Evolutionary conservation across 768 basidiomycete species (phyloP).

Genomic region (Dacryopinax spathularia): DNA sequence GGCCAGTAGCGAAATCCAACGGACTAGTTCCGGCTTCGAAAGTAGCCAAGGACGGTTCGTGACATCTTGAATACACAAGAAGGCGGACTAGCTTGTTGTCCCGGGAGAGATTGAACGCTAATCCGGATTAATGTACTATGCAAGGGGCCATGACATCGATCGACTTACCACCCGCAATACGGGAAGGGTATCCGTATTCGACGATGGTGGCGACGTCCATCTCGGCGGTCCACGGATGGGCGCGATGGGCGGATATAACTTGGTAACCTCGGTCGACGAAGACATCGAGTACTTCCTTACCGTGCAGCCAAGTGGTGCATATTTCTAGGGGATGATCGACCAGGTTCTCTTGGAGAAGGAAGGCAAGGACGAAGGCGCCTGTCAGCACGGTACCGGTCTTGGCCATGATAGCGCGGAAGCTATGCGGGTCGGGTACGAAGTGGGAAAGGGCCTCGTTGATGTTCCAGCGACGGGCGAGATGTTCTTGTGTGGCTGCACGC

Average conservation of each 20-base stretch:
- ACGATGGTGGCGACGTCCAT: neutral
- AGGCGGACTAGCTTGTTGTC: neutral
- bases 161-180: neutral
- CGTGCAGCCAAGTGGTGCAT: neutral
- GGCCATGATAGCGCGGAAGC: neutral
- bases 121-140: neutral
- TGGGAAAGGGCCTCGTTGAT: neutral
- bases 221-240: neutral
- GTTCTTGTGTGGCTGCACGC: too few species aligned
- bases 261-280: neutral
- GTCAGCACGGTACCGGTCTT: neutral
- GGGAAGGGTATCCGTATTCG: neutral
- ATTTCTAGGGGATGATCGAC: neutral
- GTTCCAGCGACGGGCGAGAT: neutral
- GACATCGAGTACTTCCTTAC: neutral
- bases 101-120: neutral
- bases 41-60: too few species aligned
- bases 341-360: neutral
- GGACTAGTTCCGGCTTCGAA: too few species aligned
- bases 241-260: neutral
- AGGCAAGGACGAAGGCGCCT: neutral
- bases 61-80: neutral
- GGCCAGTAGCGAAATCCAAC: too few species aligned
- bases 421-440: neutral
- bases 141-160: neutral